Evolutionary conservation across 1,139 yeast genomes (phyloP).

Genomic region (Saccharomyces hybrid): DNA sequence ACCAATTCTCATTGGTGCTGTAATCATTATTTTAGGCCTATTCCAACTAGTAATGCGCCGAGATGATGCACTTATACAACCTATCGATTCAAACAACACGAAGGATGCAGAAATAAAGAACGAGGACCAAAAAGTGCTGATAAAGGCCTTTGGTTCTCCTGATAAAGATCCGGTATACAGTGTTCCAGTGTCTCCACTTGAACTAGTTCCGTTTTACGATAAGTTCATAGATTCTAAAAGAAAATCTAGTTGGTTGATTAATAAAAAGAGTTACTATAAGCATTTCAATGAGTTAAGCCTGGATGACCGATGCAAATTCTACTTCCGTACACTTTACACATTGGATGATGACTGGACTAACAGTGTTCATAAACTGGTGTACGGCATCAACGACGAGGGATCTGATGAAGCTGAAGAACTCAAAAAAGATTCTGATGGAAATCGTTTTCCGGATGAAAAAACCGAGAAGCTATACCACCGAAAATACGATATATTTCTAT

Average conservation of each 20-base stretch:
- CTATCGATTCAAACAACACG: not conserved
- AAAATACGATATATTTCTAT: conserved; percentile 9
- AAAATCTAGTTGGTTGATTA: conserved; percentile 8
- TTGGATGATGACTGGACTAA: conserved; percentile 14
- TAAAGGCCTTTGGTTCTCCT: not conserved
- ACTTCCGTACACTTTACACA: conserved; percentile 13
- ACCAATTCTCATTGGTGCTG: not conserved
- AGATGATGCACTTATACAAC: not conserved
- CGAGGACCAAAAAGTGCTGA: not conserved
- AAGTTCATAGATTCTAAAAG: conserved; percentile 1
- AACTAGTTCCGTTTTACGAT: conserved; percentile 11
- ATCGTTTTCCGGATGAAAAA: conserved; percentile 4
- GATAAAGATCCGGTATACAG: not conserved
- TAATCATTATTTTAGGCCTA: not conserved
- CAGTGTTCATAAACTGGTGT: conserved; percentile 7
- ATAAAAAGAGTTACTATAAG: conserved; percentile 5
- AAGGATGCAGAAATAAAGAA: not conserved
- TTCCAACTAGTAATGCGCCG: not conserved
- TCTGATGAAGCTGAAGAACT: not conserved
- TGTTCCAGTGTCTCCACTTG: conserved; percentile 10
- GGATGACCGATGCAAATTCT: conserved; percentile 11
- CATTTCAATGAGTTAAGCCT: conserved; percentile 9
- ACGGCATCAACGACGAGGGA: conserved; percentile 11
- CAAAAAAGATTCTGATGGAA: conserved; percentile 6
- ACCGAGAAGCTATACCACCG: conserved; percentile 6